phyloP scores from a whole-genome alignment of 1,284 basidiomycete species.

The Phellopilus nigrolimitatus region DNA sequence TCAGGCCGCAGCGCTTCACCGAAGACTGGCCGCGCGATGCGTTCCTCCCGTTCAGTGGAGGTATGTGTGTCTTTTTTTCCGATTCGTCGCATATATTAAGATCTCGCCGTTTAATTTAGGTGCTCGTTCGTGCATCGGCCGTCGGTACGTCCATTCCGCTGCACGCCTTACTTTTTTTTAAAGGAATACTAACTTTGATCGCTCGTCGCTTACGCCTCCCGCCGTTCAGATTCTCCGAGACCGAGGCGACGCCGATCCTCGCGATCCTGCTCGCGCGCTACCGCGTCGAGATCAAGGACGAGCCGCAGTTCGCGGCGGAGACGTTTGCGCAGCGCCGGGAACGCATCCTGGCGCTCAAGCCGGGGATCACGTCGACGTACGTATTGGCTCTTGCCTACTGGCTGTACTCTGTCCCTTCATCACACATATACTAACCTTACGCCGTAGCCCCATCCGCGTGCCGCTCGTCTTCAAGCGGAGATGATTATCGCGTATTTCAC shows the following conservation, averaged over 20 bases:
- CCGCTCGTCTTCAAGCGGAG: constrained; percentile 18
- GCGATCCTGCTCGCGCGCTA: constrained; percentile 16
- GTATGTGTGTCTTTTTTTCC: constrained; percentile 28
- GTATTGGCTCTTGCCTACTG: constrained; percentile 21
- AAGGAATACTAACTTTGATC: too few species aligned
- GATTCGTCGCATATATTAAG: neutral
- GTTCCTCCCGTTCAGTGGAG: constrained; percentile 49
- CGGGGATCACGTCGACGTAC: constrained; percentile 27
- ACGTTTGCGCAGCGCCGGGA: constrained; percentile 28
- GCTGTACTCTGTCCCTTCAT: constrained; percentile 5
- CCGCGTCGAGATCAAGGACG: constrained; percentile 26
- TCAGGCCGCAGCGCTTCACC: constrained; percentile 48
- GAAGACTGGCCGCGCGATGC: constrained; percentile 46
- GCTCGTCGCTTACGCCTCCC: neutral
- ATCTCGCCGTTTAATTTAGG: neutral
- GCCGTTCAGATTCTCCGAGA: constrained; percentile 17
- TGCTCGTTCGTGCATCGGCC: constrained; percentile 19
- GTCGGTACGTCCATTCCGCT: constrained; percentile 6
- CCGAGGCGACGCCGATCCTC: constrained; percentile 16
- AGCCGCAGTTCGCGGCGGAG: constrained; percentile 29
- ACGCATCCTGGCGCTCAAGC: constrained; percentile 24
- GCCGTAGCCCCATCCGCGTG: constrained; percentile 15
- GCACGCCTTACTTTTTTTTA: neutral
- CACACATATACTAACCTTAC: neutral
- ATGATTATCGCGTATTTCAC: neutral